Percentiles rank a stretch among this genome's conserved stretches.
These are phyloP conservation scores for Hsuehochloa calcarea DNA, from an alignment of 176 grass and related monocot genomes.

Conservation along the genomic window DNA sequence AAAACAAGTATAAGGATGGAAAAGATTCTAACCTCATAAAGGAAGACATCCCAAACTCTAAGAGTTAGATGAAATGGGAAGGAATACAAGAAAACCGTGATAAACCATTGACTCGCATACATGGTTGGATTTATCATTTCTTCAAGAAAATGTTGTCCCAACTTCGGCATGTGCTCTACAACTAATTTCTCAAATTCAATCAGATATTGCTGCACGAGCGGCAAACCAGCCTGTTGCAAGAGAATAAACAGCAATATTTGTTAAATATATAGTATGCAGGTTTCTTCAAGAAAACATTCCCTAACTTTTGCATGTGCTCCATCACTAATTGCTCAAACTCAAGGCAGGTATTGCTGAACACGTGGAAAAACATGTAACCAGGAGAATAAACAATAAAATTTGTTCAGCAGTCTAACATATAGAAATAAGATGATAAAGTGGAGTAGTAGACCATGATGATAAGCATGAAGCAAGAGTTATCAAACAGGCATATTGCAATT, in stretches of 20 bases:
- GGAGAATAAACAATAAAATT: neutral
- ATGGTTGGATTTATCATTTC: conserved; percentile 98
- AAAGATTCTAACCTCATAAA: conserved; percentile 74
- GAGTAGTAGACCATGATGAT: neutral
- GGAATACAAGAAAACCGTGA: conserved; percentile 94
- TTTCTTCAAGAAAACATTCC: neutral
- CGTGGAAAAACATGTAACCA: neutral
- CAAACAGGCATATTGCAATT: neutral
- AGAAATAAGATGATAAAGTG: neutral
- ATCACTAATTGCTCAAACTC: conserved; percentile 7
- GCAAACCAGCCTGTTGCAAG: conserved; percentile 73
- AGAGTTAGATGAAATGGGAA: conserved; percentile 84
- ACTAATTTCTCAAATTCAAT: conserved; percentile 89
- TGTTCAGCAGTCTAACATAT: neutral
- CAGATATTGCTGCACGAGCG: conserved; percentile 82
- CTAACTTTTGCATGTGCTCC: neutral
- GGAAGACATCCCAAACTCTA: conserved; percentile 97
- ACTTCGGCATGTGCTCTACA: conserved; percentile 72
- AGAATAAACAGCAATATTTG: conserved; percentile 33
- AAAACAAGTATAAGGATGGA: conserved; percentile 11
- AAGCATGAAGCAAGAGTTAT: neutral
- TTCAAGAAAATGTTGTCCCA: conserved; percentile 84
- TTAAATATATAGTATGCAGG: conserved; percentile 16
- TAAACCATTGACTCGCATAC: conserved; percentile 99
- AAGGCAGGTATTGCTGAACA: neutral